Evolutionary conservation across 495 filamentous ascomycete genomes (phyloP), one percentile per base, ranked within the genome.

Genomic region (Hyaloscypha hepaticicola): DNA sequence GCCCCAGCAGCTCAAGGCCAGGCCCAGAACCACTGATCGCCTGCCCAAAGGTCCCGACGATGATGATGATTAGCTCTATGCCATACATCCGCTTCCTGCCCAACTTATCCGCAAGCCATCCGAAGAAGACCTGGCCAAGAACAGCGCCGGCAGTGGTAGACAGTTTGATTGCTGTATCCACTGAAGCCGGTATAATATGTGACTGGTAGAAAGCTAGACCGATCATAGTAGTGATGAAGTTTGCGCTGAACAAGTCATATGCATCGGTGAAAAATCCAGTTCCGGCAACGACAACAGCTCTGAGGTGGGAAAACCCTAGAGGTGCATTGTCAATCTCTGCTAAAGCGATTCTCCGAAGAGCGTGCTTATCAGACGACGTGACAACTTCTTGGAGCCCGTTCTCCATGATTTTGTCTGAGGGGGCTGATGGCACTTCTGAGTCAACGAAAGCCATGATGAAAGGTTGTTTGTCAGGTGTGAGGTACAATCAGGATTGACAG

Each of bases 181-280:
- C 64, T 72, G 65, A 67, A 78, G 69, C 58, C 75, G 38, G 72
- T 74, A 45, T 76, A 77, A 60, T 78, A 93, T 58, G 90, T 87
- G 3, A 91, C n/a, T n/a, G n/a, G n/a, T n/a, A n/a, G n/a, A n/a
- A n/a, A n/a, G n/a, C n/a, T n/a, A n/a, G 77, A 41, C 90, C 90
- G 38, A 93, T 74, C 78, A 94, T 88, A 41, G 79, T 78, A 14
- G 83, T 84, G 31, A 86, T 78, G 59, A 90, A 77, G 64, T 89
- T 89, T 72, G 93, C 90, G 55, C 90, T 87, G 72, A 93, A 95
- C 73, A 92, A 88, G 60, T 86, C 85, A 73, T 89, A 89, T n/a
- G 85, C 84, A 73, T 90, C 89, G 7, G 88, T 88, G 75, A 93
- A 91, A 82, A 93, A 92, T 51, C 89, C 89, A 41, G 90, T 82